A percentile compares a stretch with the other conserved stretches of the same genome.
These are phyloP conservation scores for Zelopaecilomyces penicillatus DNA, from an alignment of 2,329 filamentous ascomycete genomes.

Conservation along the genomic window DNA sequence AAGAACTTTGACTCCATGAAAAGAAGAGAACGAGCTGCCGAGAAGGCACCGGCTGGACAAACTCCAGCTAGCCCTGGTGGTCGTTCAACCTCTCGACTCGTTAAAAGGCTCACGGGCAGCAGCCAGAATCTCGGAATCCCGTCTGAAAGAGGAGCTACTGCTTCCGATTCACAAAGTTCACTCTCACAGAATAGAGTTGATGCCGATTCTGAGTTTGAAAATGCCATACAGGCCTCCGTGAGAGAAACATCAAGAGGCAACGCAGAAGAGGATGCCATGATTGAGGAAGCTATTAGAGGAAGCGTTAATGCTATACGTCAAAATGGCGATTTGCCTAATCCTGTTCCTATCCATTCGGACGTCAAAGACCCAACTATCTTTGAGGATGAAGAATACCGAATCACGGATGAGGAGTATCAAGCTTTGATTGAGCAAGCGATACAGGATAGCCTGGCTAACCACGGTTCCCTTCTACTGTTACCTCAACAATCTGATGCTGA, in stretches of 20 bases:
- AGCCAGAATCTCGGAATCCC: no score
- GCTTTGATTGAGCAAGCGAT: conserved; percentile 48
- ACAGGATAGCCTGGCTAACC: conserved; percentile 36
- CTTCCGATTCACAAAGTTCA: no score
- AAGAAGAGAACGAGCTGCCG: conserved; percentile 34
- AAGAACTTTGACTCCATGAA: conserved; percentile 50
- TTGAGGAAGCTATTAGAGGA: conserved; percentile 67
- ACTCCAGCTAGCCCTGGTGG: background rate
- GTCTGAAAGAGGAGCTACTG: no score
- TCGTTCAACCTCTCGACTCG: no score
- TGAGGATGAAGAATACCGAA: conserved; percentile 33
- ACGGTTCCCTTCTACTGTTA: conserved; percentile 10
- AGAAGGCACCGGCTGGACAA: conserved; percentile 19
- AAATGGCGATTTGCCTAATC: conserved; percentile 17
- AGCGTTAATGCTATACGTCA: conserved; percentile 52
- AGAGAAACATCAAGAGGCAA: conserved; percentile 63
- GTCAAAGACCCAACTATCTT: conserved; percentile 24
- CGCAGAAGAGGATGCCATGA: conserved; percentile 56
- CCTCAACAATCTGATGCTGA: conserved; percentile 22
- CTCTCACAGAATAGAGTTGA: conserved; percentile 1
- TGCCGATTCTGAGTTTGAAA: conserved; percentile 57
- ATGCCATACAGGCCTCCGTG: conserved; percentile 63
- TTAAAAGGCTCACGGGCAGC: no score
- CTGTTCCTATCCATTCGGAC: conserved; percentile 10
- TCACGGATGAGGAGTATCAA: conserved; percentile 52